Base-by-base conservation (phyloP, 2,329 filamentous ascomycete genomes). In the Beauveria medogensis region DNA sequence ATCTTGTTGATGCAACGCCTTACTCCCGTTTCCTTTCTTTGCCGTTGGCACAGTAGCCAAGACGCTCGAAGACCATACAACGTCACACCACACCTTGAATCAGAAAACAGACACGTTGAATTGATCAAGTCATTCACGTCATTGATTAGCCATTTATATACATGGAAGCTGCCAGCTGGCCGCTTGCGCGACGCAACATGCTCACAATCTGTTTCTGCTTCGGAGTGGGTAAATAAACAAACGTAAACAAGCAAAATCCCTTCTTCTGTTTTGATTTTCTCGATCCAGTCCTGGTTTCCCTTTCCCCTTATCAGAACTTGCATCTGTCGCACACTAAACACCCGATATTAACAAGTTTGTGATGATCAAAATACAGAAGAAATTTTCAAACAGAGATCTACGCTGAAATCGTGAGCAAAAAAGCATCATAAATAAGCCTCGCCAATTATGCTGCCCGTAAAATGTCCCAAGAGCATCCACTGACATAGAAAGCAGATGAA, bases 121-220 rank as follows among this genome's bases (percentile, higher is more conserved):
- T 28, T 40, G 20, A 14, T 26, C 12, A 34, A 47, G 54, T 48
- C 55, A 41, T 50, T 28, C 55, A 50, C 24, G 43, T 47, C 54
- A 47, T 56, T n/a, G 28, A 56, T 57, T n/a, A 34, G 30, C 44
- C 37, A 52, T 24, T 5, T 50, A 57, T 30, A 28, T 57, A 52
- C 28, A 52, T 52, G 20, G 30, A 48, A 48, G 44, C 22, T 48
- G 20, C 20, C 30, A 30, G 44, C 44, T 40, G 4, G 22, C 20
- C 20, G 43, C 18, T 40, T 26, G 16, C 8, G 10, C 28, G 30
- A 37, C 46, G 24, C 22, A 20, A 47, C 47, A 8, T 51, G 10
- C 37, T 59, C 51, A 34, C 55, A 59, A 59, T 59, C 47, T 52
- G 34, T 37, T 18, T 22, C 30, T 28, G 44, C 26, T 59, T 58